These are phyloP conservation scores for Galerina marginata DNA, from an alignment of 768 basidiomycete genomes.

Conservation along the genomic window DNA sequence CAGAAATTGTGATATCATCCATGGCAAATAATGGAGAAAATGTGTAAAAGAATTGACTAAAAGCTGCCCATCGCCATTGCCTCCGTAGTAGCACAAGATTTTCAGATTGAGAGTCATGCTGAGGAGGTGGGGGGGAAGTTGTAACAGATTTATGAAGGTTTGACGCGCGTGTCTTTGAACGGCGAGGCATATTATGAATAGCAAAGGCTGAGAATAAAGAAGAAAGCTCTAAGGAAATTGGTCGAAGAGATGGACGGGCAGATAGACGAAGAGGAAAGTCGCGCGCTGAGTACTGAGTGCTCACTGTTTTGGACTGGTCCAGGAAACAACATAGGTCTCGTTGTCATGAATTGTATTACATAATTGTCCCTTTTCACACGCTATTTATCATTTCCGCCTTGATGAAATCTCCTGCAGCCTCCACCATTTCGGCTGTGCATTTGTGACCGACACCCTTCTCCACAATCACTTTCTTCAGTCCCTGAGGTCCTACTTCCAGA, in stretches of 20 bases:
- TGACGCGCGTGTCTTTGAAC: constrained; percentile 47
- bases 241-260: neutral
- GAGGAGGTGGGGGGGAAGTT: constrained; percentile 29
- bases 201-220: neutral
- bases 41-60: constrained; percentile 88
- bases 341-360: constrained; percentile 22
- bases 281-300: neutral
- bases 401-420: constrained; percentile 45
- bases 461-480: constrained; percentile 61
- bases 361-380: neutral
- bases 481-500: constrained; percentile 56
- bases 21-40: constrained; percentile 77
- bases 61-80: constrained; percentile 93
- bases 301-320: too few species aligned
- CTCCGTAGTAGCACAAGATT: constrained; percentile 65
- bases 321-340: constrained; percentile 25
- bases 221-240: neutral
- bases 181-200: constrained; percentile 57
- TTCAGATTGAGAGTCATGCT: constrained; percentile 31
- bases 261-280: constrained; percentile 3
- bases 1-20: constrained; percentile 70
- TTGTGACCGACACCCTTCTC: constrained; percentile 65
- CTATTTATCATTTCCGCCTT: constrained; percentile 19
- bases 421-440: constrained; percentile 65
- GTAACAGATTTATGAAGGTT: constrained; percentile 35